Conservation (phyloP, 345 rosid species). For the Rubroshorea leprosula region DNA sequence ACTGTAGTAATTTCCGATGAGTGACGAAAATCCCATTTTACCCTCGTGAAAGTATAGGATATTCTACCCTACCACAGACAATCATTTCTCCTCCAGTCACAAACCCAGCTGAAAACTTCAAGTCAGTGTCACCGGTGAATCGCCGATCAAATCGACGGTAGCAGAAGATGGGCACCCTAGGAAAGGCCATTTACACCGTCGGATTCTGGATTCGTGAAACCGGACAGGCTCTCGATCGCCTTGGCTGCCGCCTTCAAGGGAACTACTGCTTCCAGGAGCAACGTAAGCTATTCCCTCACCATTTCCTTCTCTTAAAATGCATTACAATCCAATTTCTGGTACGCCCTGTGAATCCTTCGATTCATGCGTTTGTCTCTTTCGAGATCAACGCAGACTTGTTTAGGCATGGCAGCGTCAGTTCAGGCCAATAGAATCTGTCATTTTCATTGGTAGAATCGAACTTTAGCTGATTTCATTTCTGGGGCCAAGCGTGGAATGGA, state of each 20-base stretch:
- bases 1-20: too few relatives aligned
- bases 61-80: slow-evolving; percentile 15
- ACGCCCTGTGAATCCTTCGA: neutral
- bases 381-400: neutral
- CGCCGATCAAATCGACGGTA: slow-evolving; percentile 8
- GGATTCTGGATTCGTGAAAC: slow-evolving; percentile 98
- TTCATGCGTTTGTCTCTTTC: neutral
- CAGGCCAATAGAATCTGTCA: neutral
- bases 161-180: slow-evolving; percentile 71
- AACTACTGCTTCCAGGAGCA: slow-evolving; percentile 74
- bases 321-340: neutral
- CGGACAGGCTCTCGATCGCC: slow-evolving; percentile 91
- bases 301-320: neutral
- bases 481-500: neutral
- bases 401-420: neutral
- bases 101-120: neutral
- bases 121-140: neutral
- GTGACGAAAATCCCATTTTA: neutral
- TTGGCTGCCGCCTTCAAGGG: slow-evolving; percentile 91
- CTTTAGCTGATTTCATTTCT: neutral
- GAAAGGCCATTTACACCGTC: slow-evolving; percentile 75
- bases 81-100: slow-evolving; percentile 7
- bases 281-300: slow-evolving; percentile 34
- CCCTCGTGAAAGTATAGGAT: neutral
- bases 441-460: neutral